These are phyloP conservation scores for Kalmanozyma brasiliensis DNA, from an alignment of 1,284 basidiomycete species.

Conservation along the genomic window DNA sequence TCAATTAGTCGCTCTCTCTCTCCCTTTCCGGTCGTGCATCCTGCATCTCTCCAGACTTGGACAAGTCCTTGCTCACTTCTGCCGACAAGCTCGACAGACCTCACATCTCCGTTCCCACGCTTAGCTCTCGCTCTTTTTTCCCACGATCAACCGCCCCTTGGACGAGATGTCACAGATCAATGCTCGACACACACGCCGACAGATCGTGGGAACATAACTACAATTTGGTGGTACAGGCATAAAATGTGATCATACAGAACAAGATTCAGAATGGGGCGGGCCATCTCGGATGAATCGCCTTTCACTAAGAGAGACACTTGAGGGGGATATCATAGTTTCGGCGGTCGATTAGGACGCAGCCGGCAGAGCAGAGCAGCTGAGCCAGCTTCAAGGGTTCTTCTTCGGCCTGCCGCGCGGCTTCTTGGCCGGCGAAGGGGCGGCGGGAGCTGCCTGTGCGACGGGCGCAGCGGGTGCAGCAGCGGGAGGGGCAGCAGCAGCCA, in stretches of 20 bases:
- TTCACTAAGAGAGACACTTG: slow-evolving; percentile 1
- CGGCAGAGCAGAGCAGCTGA: neutral
- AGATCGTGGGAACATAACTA: slow-evolving; percentile 1
- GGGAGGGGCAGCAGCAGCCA: slow-evolving; percentile 7
- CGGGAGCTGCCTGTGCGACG: neutral
- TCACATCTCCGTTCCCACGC: neutral
- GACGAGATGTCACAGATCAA: neutral
- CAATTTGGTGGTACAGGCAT: slow-evolving; percentile 4
- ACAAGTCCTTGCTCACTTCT: neutral
- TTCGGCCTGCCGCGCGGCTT: neutral
- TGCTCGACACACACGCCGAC: neutral
- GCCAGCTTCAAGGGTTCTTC: slow-evolving; percentile 17
- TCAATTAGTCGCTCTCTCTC: no score
- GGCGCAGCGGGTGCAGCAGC: neutral
- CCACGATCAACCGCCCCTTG: neutral
- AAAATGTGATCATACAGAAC: slow-evolving; percentile 1
- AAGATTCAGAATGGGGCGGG: neutral
- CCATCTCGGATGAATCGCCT: neutral
- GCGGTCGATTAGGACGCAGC: neutral
- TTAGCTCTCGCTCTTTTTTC: neutral
- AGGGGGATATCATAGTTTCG: slow-evolving; percentile 4
- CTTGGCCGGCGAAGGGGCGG: slow-evolving; percentile 12
- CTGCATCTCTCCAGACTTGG: no score
- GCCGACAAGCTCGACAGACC: no score
- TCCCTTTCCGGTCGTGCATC: no score